A percentile compares a stretch with the other conserved stretches of the same genome.
Conservation (phyloP, 495 filamentous ascomycete species). For the Acidiella bohemica region DNA sequence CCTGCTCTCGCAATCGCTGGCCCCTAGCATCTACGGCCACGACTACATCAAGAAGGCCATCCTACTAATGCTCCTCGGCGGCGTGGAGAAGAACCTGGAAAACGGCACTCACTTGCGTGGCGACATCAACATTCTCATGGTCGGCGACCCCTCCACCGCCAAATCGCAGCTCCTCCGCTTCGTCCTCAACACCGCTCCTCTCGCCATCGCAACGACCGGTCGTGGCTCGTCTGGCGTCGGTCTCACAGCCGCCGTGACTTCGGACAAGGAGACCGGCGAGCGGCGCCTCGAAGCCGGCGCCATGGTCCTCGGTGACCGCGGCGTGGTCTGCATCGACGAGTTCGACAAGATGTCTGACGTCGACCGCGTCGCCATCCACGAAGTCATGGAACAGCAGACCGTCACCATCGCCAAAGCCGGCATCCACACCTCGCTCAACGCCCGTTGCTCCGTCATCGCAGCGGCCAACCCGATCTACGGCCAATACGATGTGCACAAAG, state of each 20-base stretch:
- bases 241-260: constrained; percentile 92
- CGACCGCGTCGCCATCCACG: constrained; percentile 95
- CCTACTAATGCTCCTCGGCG: constrained; percentile 89
- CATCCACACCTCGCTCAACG: constrained; percentile 96
- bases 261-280: constrained; percentile 96
- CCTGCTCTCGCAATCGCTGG: constrained; percentile 83
- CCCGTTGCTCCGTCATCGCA: constrained; percentile 89
- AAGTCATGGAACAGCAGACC: constrained; percentile 99
- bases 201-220: constrained; percentile 95
- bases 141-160: constrained; percentile 95
- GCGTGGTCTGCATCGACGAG: constrained; percentile 98
- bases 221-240: constrained; percentile 95
- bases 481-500: constrained; percentile 96
- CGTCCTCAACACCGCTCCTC: constrained; percentile 89
- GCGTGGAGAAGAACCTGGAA: constrained; percentile 97
- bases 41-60: constrained; percentile 98
- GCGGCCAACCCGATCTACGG: constrained; percentile 97
- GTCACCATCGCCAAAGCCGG: constrained; percentile 98
- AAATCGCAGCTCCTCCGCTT: constrained; percentile 97
- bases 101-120: constrained; percentile 96
- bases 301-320: constrained; percentile 95
- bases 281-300: constrained; percentile 90
- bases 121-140: constrained; percentile 99
- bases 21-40: constrained; percentile 95
- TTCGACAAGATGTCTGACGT: constrained; percentile 99